Base-by-base conservation (phyloP, 495 filamentous ascomycete genomes). In the Zalerion maritima region DNA sequence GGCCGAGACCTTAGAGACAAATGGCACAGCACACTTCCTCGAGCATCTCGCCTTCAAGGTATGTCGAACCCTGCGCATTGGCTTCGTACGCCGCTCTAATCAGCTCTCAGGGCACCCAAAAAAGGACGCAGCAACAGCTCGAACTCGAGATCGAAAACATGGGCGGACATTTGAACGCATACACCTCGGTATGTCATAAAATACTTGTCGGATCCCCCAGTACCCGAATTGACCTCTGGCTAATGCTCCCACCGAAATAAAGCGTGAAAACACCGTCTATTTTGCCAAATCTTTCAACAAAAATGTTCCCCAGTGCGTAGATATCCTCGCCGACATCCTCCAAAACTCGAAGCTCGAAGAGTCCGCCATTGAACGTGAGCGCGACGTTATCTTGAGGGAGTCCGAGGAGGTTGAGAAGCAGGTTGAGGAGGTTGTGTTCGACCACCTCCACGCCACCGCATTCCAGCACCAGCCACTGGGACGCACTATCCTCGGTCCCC, bases 31-130 rank as follows among this genome's bases (percentile, higher is more conserved):
- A 37, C 89, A 99, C 67, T 99, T 96, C 71, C 72, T 99, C 40
- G 89, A 99, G 66, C 89, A 99, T 62, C 71, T 99, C 54, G 91
- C 91, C 45, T 99, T 99, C 73, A 99, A 99, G 78, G 85, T 93
- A 66, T 36, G 30, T 31, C 21, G 32, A 25, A 13, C 23, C 16
- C 15, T 20, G n/a, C 32, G 14, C 19, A 25, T 28, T 14, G 10
- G 28, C 27, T 18, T 15, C n/a, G 11, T 28, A 7, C 24, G 21
- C 32, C 28, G 32, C 20, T 29, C 41, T 52, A 34, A 54, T 28
- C 11, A 12, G 26, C 27, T 41, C 12, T 32, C 31, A 64, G 87
- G 89, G 89, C 41, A 97, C 89, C 37, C 69, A 75, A 59, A 93
- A 78, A 58, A 73, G 89, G 47, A 82, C 77, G 23, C 91, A 96